Evolutionary conservation across 2,329 filamentous ascomycete species (phyloP), one percentile per base, ranked within the genome.

Genomic region (Penicillium decumbens): DNA sequence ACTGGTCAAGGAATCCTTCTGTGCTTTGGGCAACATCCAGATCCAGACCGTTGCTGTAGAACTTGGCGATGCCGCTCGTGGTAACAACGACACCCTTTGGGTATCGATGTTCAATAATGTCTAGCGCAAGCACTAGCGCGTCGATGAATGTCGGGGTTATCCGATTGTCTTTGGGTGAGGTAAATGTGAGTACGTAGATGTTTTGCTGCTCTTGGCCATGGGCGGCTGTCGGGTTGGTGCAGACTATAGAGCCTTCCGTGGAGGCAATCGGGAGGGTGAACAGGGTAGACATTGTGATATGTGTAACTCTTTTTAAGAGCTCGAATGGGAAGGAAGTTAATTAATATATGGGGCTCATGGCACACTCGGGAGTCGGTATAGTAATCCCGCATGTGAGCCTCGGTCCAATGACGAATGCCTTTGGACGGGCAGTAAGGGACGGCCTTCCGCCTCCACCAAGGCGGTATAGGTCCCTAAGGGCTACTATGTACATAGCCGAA

Each of bases 21-120:
- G 80, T 81, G 27, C 71, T 68, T 29, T 76, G 63, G n/a, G 83
- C 85, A 64, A 87, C 80, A 33, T 82, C 77, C 12, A 91, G 79
- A 67, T 93, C 87, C n/a, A 93, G 78, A 0, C 88, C 88, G 71
- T 92, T 92, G 67, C 80, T 85, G 74, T 87, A 93, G 76, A 92
- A 92, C 65, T 93, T 93, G 44, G 75, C 67, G 50, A 91, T 86
- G 41, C 78, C 80, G 37, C 83, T 87, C 0, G 88, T 92, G 4
- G 88, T 92, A 50, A 91, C 75, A 12, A 93, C 77, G 5, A 91
- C 87, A 45, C 88, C 88, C n/a, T 80, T 79, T 0, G 80, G 76
- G 61, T 85, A 77, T 46, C 77, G 77, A 51, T 83, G 79, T 68
- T 90, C 85, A 62, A 93, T 72, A 20, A 88, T 82, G 71, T 93